Evolutionary conservation across 139 green algal genomes (phyloP).

Genomic region (Ostreobium quekettii): DNA sequence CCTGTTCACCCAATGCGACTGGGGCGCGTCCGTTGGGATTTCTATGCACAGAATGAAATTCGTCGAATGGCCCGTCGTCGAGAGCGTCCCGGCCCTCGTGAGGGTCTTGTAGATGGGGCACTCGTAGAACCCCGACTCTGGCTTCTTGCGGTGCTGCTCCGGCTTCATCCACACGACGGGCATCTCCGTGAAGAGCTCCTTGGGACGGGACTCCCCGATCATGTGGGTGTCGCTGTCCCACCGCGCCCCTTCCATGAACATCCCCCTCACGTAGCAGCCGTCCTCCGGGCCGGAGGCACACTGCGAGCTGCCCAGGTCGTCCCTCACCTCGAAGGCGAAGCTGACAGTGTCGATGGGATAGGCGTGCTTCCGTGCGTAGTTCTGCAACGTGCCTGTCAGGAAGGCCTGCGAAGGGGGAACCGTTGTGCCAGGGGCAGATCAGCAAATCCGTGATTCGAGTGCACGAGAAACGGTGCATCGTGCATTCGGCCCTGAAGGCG

Average conservation of each 20-base stretch:
- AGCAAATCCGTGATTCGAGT: neutral
- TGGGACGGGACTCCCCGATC: slow-evolving; percentile 60
- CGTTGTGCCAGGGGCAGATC: slow-evolving; percentile 24
- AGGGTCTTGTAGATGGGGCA: slow-evolving; percentile 70
- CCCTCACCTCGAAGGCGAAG: slow-evolving; percentile 62
- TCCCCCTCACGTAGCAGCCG: slow-evolving; percentile 69
- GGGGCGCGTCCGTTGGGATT: slow-evolving; percentile 44
- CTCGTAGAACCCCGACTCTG: slow-evolving; percentile 44
- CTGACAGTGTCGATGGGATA: slow-evolving; percentile 73
- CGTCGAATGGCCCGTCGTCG: slow-evolving; percentile 74
- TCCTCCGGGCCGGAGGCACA: slow-evolving; percentile 41
- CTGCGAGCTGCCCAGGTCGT: slow-evolving; percentile 30
- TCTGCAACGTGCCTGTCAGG: slow-evolving; percentile 78
- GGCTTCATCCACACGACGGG: slow-evolving; percentile 56
- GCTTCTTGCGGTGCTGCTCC: slow-evolving; percentile 43
- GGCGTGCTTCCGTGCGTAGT: slow-evolving; percentile 65
- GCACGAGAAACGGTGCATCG: slow-evolving; percentile 29
- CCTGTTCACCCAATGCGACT: slow-evolving; percentile 69
- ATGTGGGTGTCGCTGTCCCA: slow-evolving; percentile 44
- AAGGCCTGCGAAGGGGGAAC: slow-evolving; percentile 62
- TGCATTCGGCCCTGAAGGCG: neutral
- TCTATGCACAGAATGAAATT: slow-evolving; percentile 84
- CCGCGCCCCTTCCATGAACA: slow-evolving; percentile 75
- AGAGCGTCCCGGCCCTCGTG: slow-evolving; percentile 38
- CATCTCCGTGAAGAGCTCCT: slow-evolving; percentile 80